These are phyloP conservation scores for Monilinia vaccinii-corymbosi DNA, from an alignment of 2,329 filamentous ascomycete genomes.

Conservation along the genomic window DNA sequence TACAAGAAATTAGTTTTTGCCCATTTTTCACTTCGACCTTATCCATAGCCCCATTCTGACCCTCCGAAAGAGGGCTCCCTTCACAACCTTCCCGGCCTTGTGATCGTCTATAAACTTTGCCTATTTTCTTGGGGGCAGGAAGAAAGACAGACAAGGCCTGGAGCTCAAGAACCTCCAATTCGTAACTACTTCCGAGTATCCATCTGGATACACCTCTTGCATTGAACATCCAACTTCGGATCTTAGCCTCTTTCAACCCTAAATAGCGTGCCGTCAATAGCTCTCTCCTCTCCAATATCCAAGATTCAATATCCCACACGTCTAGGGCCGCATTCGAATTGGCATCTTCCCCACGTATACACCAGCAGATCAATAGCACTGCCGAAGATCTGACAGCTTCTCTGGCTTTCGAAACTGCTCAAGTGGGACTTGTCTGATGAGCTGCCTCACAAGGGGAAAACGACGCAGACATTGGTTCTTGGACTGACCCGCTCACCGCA, in stretches of 20 bases:
- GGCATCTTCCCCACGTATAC: constrained; percentile 10
- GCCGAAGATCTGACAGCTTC: constrained; percentile 21
- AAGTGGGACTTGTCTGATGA: constrained; percentile 20
- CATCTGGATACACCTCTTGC: not conserved
- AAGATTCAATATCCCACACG: not conserved
- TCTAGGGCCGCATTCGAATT: constrained; percentile 5
- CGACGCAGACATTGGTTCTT: not conserved
- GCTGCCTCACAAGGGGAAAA: constrained; percentile 17
- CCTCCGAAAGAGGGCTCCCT: not conserved
- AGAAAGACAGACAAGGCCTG: constrained; percentile 3
- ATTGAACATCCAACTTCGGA: not conserved
- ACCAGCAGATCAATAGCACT: constrained; percentile 16
- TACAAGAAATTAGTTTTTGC: not conserved
- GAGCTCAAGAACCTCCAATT: constrained; percentile 4
- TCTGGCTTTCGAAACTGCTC: constrained; percentile 9
- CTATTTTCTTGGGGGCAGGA: constrained; percentile 11
- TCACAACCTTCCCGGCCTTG: constrained; percentile 10
- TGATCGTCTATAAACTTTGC: constrained; percentile 22
- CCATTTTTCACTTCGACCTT: not conserved
- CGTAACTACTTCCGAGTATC: not conserved
- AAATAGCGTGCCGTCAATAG: not conserved
- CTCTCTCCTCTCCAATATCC: not conserved
- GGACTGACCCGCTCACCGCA: constrained; percentile 6
- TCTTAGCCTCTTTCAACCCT: constrained; percentile 2
- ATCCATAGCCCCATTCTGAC: not conserved